Base-by-base conservation (phyloP, 2,329 filamentous ascomycete species). In the Clarireedia paspali region DNA sequence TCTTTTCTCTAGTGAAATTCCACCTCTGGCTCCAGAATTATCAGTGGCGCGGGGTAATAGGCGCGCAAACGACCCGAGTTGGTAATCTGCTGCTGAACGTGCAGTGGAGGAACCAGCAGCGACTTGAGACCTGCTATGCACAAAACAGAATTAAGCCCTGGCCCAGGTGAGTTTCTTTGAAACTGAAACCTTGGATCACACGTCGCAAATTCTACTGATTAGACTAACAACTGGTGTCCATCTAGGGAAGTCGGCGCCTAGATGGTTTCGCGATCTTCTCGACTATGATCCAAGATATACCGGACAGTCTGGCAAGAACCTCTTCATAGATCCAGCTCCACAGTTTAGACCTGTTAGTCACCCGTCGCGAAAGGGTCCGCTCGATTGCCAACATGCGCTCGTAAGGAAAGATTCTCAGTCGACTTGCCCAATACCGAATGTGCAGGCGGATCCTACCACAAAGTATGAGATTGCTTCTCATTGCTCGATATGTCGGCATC, bases 401-500 rank as follows among this genome's bases (percentile, higher is more conserved):
- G 73, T 77, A 46, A 72, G 72, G 47, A 87, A 88, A 66, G 59
- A 70, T 20, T 72, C 74, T 47, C 82, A 85, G 67, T 81, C 78
- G 53, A 68, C 72, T 34, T 66, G 77, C 57, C 70, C 70, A 47
- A 64, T 55, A 17, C 67, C 71, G 10, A 75, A 77, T 55, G 66
- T 70, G 30, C 64, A 69, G 34, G 67, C 72, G 38, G 67, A 70
- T 57, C 60, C 61, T 34, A 58, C 67, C 6, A 75, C 75, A 2
- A 66, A 74, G 47, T 83, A 80, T 66, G 81, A 77, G 61, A 73
- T 85, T 27, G 78, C 83, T 15, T 76, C 82, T 3, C 76, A 82
- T 61, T 89, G 85, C 69, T 70, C 74, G 55, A 74, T 73, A 57
- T 89, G 85, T 66, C 78, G 81, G 51, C 75, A 76, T 64, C 84